A percentile compares a stretch with the other conserved stretches of the same genome.
Evolutionary conservation across 306 rosid species (phyloP).

Genomic region (Abrus pulchellus): DNA sequence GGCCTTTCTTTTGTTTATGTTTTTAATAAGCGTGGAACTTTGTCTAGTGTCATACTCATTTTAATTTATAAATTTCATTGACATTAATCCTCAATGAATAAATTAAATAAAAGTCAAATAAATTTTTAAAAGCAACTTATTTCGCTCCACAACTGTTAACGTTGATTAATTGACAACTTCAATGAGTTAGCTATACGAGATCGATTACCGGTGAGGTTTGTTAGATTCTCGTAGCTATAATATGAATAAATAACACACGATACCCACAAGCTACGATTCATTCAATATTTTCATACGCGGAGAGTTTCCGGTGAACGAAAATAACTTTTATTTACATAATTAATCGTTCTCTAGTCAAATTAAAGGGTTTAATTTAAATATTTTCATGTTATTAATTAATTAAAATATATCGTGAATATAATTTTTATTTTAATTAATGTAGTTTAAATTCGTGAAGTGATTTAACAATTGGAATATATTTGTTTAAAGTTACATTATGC

Average conservation of each 20-base stretch:
- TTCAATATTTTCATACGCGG: constrained; percentile 1
- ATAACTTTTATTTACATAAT: background rate
- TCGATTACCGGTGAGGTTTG: background rate
- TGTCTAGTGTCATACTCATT: background rate
- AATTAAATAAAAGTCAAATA: constrained; percentile 6
- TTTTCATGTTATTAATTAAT: no score
- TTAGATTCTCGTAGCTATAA: background rate
- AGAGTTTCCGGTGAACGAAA: background rate
- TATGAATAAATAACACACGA: background rate
- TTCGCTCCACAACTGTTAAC: background rate
- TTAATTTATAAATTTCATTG: constrained; percentile 5
- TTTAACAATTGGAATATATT: no score
- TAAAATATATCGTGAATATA: no score
- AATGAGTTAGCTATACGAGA: constrained; percentile 6
- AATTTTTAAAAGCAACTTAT: background rate
- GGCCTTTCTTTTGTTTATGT: background rate
- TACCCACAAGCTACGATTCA: background rate
- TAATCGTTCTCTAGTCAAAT: background rate
- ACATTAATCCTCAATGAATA: background rate
- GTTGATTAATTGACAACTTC: constrained; percentile 29
- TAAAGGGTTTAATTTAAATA: no score
- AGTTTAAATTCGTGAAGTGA: no score
- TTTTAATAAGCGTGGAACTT: constrained; percentile 21
- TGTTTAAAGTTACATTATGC: no score
- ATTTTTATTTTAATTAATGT: no score